Evolutionary conservation across 108 stramenopile species (phyloP).

Genomic region (Fragilariopsis cylindrus): DNA sequence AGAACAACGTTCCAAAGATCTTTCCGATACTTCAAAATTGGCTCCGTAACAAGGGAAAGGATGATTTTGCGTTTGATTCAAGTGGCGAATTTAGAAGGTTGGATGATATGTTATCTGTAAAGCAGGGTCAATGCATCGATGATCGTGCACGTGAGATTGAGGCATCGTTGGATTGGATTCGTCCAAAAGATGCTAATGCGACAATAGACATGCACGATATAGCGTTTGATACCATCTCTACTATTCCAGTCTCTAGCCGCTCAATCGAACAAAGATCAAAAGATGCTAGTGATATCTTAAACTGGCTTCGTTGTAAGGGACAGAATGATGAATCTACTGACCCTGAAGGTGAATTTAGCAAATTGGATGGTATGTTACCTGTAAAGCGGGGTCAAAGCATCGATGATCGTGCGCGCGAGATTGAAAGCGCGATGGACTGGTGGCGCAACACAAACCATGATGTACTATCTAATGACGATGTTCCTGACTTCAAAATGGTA

Average conservation of each 20-base stretch:
- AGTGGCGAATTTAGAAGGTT: slow-evolving; percentile 25
- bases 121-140: slow-evolving; percentile 21
- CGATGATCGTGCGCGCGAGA: slow-evolving; percentile 25
- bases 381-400: slow-evolving; percentile 7
- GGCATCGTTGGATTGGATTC: slow-evolving; percentile 41
- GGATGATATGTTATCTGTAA: slow-evolving; percentile 17
- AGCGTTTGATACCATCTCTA: not conserved
- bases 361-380: slow-evolving; percentile 31
- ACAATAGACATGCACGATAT: slow-evolving; percentile 8
- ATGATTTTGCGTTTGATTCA: not conserved
- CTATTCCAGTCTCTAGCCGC: slow-evolving; percentile 19
- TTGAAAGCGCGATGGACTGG: slow-evolving; percentile 35
- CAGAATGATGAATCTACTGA: not conserved
- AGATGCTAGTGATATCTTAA: slow-evolving; percentile 18
- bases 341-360: slow-evolving; percentile 21
- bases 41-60: slow-evolving; percentile 15
- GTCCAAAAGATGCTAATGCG: slow-evolving; percentile 18
- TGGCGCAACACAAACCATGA: slow-evolving; percentile 20
- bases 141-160: slow-evolving; percentile 35
- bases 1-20: not conserved
- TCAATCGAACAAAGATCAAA: slow-evolving; percentile 20
- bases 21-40: slow-evolving; percentile 11
- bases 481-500: slow-evolving; percentile 17
- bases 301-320: slow-evolving; percentile 22
- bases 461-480: not conserved